Evolutionary conservation across 805 yeast species (phyloP).

Genomic region (Candida palmyrensis): DNA sequence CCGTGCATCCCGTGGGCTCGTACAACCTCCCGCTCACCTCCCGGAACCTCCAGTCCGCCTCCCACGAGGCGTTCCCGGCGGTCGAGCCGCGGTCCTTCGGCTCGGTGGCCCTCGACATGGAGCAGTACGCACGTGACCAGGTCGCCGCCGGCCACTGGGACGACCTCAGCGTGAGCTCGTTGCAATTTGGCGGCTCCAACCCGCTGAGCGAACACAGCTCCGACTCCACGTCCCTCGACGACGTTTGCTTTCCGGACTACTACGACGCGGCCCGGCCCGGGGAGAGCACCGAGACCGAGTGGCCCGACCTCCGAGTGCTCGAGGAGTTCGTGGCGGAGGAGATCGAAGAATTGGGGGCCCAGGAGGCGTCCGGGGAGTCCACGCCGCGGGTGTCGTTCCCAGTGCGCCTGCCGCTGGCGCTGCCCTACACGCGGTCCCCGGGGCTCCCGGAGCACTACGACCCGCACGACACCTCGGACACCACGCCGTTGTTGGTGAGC

Average conservation of each 20-base stretch:
- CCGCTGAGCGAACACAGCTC: slow-evolving; percentile 60
- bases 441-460: background rate
- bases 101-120: slow-evolving; percentile 37
- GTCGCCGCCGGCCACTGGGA: slow-evolving; percentile 10
- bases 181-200: slow-evolving; percentile 50
- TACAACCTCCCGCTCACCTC: no score
- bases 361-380: slow-evolving; percentile 1
- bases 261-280: slow-evolving; percentile 26
- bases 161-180: slow-evolving; percentile 17
- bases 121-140: slow-evolving; percentile 30
- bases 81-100: slow-evolving; percentile 8
- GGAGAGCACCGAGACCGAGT: slow-evolving; percentile 28
- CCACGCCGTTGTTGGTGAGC: slow-evolving; percentile 24
- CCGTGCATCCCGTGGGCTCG: no score
- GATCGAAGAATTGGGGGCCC: slow-evolving; percentile 25
- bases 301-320: slow-evolving; percentile 83
- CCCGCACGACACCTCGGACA: slow-evolving; percentile 13
- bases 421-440: slow-evolving; percentile 21
- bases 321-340: slow-evolving; percentile 78
- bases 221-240: slow-evolving; percentile 74
- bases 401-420: slow-evolving; percentile 19
- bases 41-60: no score
- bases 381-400: slow-evolving; percentile 6
- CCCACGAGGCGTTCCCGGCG: background rate
- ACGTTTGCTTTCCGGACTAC: slow-evolving; percentile 86